These are phyloP conservation scores for Astrothelium subdiscretum DNA, from an alignment of 495 filamentous ascomycete genomes.

Conservation along the genomic window DNA sequence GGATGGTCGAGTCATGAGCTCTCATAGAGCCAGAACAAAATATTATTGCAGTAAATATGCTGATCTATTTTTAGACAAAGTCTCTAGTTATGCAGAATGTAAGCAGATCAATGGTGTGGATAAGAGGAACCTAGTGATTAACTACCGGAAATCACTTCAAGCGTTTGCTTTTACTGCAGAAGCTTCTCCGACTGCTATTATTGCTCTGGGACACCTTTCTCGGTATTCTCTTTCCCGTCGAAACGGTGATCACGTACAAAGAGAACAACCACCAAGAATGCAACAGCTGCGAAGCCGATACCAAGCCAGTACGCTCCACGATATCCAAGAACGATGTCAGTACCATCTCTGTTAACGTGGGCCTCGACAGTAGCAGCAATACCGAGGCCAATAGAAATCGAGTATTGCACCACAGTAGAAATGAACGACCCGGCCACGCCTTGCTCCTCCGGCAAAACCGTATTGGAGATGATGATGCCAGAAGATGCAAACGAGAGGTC, in stretches of 20 bases:
- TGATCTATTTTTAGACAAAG: no score
- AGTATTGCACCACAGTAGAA: neutral
- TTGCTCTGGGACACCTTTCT: no score
- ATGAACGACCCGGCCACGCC: conserved; percentile 19
- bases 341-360: neutral
- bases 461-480: conserved; percentile 22
- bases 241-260: conserved; percentile 18
- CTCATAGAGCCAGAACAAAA: no score
- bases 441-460: conserved; percentile 26
- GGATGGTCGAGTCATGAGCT: no score
- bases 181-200: no score
- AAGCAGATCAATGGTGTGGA: no score
- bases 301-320: conserved; percentile 30
- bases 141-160: no score
- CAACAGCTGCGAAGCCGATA: conserved; percentile 24
- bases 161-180: no score
- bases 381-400: conserved; percentile 1
- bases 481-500: neutral
- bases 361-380: neutral
- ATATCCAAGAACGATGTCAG: conserved; percentile 25
- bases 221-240: no score
- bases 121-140: no score
- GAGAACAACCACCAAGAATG: conserved; percentile 16
- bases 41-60: no score
- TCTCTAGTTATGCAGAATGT: no score